Conservation (phyloP, 441 rosid genomes). For the Syzygium malaccense region DNA sequence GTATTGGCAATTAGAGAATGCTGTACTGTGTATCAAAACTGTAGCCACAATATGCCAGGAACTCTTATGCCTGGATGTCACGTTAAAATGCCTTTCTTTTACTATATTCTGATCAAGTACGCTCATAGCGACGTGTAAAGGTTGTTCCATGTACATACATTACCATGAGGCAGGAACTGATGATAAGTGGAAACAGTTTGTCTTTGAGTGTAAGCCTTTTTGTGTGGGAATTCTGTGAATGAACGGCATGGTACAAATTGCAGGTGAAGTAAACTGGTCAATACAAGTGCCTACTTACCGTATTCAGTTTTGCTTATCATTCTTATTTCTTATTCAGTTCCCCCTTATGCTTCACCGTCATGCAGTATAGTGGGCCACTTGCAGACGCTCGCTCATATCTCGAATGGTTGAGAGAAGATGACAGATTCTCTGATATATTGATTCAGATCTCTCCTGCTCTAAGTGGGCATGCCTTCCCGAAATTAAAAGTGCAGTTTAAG, state of each 20-base stretch:
- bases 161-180: not conserved
- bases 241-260: not conserved
- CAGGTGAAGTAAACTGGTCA: not conserved
- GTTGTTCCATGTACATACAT: not conserved
- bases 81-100: not conserved
- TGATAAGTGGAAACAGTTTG: not conserved
- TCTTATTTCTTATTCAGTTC: not conserved
- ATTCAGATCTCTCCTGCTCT: conserved; percentile 77
- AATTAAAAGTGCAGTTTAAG: conserved; percentile 72
- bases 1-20: not conserved
- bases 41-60: not conserved
- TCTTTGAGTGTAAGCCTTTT: not conserved
- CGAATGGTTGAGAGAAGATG: conserved; percentile 68
- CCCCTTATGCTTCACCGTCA: not conserved
- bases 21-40: not conserved
- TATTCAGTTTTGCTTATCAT: not conserved
- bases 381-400: conserved; percentile 67
- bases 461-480: conserved; percentile 79
- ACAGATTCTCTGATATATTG: conserved; percentile 55
- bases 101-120: not conserved
- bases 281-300: not conserved
- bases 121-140: not conserved
- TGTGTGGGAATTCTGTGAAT: not conserved
- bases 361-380: conserved; percentile 92
- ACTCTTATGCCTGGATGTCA: not conserved